Evolutionary conservation across 495 filamentous ascomycete genomes (phyloP).

Genomic region (Penicillium bovifimosum): DNA sequence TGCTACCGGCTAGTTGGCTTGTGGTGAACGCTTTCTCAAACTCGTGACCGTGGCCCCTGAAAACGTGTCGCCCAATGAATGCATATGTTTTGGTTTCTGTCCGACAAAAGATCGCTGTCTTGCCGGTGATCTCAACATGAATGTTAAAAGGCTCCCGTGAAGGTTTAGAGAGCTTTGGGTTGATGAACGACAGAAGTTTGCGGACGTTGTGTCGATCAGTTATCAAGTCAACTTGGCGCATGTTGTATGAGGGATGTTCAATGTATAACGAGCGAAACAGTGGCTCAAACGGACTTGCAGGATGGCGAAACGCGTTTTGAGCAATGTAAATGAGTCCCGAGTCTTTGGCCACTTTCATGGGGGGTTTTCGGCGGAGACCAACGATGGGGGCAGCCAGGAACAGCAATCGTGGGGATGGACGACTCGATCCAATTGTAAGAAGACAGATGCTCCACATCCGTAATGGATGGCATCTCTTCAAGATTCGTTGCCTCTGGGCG

Average conservation of each 20-base stretch:
- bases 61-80: conserved; percentile 30
- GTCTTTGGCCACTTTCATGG: too few relatives aligned
- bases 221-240: conserved; percentile 39
- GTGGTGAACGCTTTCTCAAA: conserved; percentile 48
- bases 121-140: conserved; percentile 33
- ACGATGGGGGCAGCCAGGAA: conserved; percentile 17
- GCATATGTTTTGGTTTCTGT: conserved; percentile 26
- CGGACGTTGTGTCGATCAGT: conserved; percentile 52
- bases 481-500: too few relatives aligned
- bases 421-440: conserved; percentile 49
- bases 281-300: conserved; percentile 42
- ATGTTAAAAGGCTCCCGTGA: too few relatives aligned
- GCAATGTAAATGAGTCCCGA: conserved; percentile 17
- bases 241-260: conserved; percentile 39
- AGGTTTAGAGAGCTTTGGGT: conserved; percentile 26
- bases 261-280: conserved; percentile 46
- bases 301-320: conserved; percentile 15
- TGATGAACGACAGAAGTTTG: conserved; percentile 45
- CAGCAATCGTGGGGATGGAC: conserved; percentile 21
- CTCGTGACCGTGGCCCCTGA: conserved; percentile 41
- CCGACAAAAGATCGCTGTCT: conserved; percentile 40
- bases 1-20: conserved; percentile 34
- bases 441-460: conserved; percentile 36
- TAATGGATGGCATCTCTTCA: too few relatives aligned
- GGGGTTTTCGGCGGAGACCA: conserved; percentile 9